Conservation (phyloP, 371 early-diverging fungal genomes). For the Dinochytrium kinnereticum region DNA sequence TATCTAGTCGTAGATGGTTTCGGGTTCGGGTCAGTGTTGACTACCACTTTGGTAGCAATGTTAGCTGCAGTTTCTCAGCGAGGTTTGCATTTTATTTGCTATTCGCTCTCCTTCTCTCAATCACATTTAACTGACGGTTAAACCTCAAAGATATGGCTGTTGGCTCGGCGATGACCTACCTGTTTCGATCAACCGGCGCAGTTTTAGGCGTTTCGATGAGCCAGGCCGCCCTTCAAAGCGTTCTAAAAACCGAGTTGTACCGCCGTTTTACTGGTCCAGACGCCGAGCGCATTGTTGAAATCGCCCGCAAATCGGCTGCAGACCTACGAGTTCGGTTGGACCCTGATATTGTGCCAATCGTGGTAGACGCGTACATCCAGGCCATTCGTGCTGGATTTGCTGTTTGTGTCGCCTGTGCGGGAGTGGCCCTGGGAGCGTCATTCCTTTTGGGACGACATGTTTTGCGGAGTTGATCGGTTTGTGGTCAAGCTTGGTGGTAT, state of each 20-base stretch:
- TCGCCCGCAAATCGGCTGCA: slow-evolving; percentile 10
- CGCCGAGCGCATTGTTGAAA: slow-evolving; percentile 34
- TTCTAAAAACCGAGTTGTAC: slow-evolving; percentile 42
- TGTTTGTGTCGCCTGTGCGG: slow-evolving; percentile 15
- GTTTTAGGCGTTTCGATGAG: slow-evolving; percentile 53
- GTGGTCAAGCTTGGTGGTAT: too few species aligned
- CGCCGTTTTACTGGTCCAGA: slow-evolving; percentile 49
- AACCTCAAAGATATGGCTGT: slow-evolving; percentile 53
- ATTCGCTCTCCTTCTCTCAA: neutral
- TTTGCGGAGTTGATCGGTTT: neutral
- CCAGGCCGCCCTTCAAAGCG: slow-evolving; percentile 54
- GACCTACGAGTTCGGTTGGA: neutral
- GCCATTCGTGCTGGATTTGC: slow-evolving; percentile 18
- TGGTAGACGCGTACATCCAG: slow-evolving; percentile 5
- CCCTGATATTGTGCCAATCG: slow-evolving; percentile 4
- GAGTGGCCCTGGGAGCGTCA: neutral
- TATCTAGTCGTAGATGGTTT: slow-evolving; percentile 48
- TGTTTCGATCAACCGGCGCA: slow-evolving; percentile 55
- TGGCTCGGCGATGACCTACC: slow-evolving; percentile 54
- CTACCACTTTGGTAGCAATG: slow-evolving; percentile 51
- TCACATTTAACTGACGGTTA: too few species aligned
- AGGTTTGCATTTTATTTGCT: slow-evolving; percentile 27
- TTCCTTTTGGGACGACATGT: slow-evolving; percentile 12
- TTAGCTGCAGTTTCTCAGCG: slow-evolving; percentile 48
- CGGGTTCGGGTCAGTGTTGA: slow-evolving; percentile 46